Evolutionary conservation across 2,329 filamentous ascomycete genomes (phyloP), one percentile per base, ranked within the genome.

Genomic region (Cladorrhinum sp.): DNA sequence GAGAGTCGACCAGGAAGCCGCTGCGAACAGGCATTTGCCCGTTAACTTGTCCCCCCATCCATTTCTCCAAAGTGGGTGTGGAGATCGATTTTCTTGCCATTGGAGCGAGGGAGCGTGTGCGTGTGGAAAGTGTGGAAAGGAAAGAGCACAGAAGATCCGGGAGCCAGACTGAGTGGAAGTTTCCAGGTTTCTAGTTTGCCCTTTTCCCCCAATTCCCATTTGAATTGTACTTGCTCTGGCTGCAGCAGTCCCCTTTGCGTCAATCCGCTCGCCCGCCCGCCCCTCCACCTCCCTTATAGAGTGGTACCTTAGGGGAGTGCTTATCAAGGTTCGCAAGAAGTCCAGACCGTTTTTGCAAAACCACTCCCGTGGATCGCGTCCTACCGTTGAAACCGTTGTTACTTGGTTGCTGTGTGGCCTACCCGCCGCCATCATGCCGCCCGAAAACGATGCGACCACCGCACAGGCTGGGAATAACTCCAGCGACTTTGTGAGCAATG

Each of bases 401-500:
- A 16, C 9, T 45, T 18, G 3, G 18, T 18, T 45, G 41, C 41
- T 20, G 41, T 36, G 32, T 36, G 9, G 32, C 32, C 32, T 24
- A 23, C 51, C 57, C 29, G 49, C 57, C 61, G 61, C 66, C 55
- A 75, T 71, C 66, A 69, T 69, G 67, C 66, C 67, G 62, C 71
- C 73, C 57, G 75, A 77, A 65, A 66, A 65, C 65, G 75, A 77
- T 36, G 64, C 73, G 65, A 66, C 68, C 63, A 66, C 69, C 65
- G 72, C 72, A 68, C 68, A 66, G 58, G 76, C 71, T 67, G 78
- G 79, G 71, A 95, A 89, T 76, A 96, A 91, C 79, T 96, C 92
- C 68, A 96, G 92, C 82, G 92, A 96, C 80, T 96, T 96, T 84
- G 92, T 96, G 79, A 83, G 90, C 90, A 55, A 23, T 61, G 41